phyloP scores from a whole-genome alignment of 2,329 filamentous ascomycete genomes.

The Arthrobotrys iridis region DNA sequence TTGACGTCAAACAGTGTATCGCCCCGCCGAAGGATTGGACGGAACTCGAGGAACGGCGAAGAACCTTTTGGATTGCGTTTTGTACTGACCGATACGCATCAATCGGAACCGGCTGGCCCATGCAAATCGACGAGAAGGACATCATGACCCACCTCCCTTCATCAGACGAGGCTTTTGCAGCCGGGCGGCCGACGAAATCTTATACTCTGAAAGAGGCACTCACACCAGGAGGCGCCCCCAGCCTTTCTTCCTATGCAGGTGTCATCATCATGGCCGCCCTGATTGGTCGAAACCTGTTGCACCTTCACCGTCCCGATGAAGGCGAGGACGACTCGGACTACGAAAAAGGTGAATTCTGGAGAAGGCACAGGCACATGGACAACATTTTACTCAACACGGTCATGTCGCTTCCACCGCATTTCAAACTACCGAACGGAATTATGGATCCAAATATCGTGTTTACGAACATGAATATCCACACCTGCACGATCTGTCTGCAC shows the following conservation, averaged over 20 bases:
- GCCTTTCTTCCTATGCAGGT: slow-evolving; percentile 79
- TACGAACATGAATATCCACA: slow-evolving; percentile 96
- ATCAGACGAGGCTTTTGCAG: slow-evolving; percentile 84
- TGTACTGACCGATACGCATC: slow-evolving; percentile 91
- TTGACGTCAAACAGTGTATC: slow-evolving; percentile 93
- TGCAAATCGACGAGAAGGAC: slow-evolving; percentile 90
- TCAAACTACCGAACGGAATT: slow-evolving; percentile 81
- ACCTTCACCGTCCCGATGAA: slow-evolving; percentile 84
- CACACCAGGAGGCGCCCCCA: slow-evolving; percentile 75
- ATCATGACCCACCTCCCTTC: slow-evolving; percentile 85
- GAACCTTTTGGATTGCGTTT: slow-evolving; percentile 96
- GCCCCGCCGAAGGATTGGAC: slow-evolving; percentile 91
- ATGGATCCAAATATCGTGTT: slow-evolving; percentile 87
- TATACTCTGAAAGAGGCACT: slow-evolving; percentile 76
- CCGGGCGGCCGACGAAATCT: slow-evolving; percentile 78
- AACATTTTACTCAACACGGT: slow-evolving; percentile 89
- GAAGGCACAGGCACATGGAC: slow-evolving; percentile 86
- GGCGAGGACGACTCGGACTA: slow-evolving; percentile 82
- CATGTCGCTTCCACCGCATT: slow-evolving; percentile 79
- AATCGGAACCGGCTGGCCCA: slow-evolving; percentile 96
- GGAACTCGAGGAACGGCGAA: slow-evolving; percentile 86
- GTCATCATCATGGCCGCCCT: slow-evolving; percentile 86
- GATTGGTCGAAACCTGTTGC: slow-evolving; percentile 88
- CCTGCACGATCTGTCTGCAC: slow-evolving; percentile 95
- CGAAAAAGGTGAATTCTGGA: slow-evolving; percentile 95